phyloP scores from a whole-genome alignment of 208 protist species.

The Tritrichomonas foetus region DNA sequence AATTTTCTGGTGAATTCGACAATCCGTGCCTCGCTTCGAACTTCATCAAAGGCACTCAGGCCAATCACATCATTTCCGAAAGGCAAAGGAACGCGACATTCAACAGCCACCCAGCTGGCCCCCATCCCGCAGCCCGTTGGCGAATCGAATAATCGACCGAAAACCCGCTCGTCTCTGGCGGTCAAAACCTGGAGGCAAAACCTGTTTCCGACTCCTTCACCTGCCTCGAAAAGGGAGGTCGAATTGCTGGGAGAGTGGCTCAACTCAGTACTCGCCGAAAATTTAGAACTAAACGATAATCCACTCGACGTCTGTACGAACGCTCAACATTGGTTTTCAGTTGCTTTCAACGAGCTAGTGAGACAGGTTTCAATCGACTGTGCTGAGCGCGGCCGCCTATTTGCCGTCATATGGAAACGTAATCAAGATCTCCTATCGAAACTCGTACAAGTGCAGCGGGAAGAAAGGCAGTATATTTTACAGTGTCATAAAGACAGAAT shows the following conservation, averaged over 20 bases:
- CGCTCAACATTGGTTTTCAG: slow-evolving; percentile 36
- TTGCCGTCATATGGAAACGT: slow-evolving; percentile 11
- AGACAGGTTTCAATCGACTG: neutral
- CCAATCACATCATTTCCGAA: too few relatives aligned
- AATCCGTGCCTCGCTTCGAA: too few relatives aligned
- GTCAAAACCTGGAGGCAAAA: neutral
- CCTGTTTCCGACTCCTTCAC: neutral
- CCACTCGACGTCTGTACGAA: neutral
- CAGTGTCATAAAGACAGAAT: slow-evolving; percentile 18
- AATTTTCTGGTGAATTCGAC: too few relatives aligned
- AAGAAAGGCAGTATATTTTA: neutral
- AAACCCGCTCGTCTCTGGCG: neutral
- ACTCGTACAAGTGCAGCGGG: neutral
- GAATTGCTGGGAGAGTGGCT: slow-evolving; percentile 33
- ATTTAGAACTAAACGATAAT: slow-evolving; percentile 4
- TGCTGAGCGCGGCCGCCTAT: neutral
- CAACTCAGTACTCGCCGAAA: slow-evolving; percentile 20
- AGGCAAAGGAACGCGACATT: too few relatives aligned
- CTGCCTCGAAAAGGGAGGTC: neutral
- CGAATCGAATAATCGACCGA: neutral
- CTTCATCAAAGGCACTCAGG: too few relatives aligned
- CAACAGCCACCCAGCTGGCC: too few relatives aligned
- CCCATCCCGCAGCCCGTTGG: too few relatives aligned
- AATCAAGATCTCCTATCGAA: neutral
- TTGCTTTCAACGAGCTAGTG: slow-evolving; percentile 10